These are phyloP conservation scores for Botrytis squamosa DNA, from an alignment of 2,329 filamentous ascomycete genomes.

Conservation along the genomic window DNA sequence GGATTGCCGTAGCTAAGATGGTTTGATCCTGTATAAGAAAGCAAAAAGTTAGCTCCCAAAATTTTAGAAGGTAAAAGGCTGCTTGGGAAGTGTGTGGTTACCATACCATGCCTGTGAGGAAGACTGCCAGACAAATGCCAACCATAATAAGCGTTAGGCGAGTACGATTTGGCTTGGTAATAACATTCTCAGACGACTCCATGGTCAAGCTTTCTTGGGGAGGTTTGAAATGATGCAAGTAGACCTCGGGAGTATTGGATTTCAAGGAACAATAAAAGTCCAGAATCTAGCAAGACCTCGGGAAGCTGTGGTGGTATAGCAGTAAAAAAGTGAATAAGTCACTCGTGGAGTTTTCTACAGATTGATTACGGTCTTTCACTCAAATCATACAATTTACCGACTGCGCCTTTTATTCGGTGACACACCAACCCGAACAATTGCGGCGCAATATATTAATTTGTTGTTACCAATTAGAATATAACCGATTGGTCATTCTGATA, in stretches of 20 bases:
- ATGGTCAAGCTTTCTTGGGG: neutral
- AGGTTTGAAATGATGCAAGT: neutral
- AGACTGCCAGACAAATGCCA: constrained; percentile 8
- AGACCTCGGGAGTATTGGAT: neutral
- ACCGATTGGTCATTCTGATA: neutral
- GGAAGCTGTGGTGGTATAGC: no score
- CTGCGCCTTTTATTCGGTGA: neutral
- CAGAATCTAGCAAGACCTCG: neutral
- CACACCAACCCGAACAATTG: neutral
- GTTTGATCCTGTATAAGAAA: constrained; percentile 7
- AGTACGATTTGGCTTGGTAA: neutral
- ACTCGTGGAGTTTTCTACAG: no score
- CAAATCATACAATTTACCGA: no score
- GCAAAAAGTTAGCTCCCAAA: neutral
- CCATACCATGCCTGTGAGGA: constrained; percentile 13
- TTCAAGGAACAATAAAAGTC: neutral
- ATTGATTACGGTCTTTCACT: no score
- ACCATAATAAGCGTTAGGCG: neutral
- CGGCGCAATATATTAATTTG: neutral
- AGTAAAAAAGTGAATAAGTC: no score
- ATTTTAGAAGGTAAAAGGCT: neutral
- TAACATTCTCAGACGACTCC: neutral
- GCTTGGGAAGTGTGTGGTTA: neutral
- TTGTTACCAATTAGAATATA: neutral
- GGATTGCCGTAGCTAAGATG: constrained; percentile 14